These are phyloP conservation scores for Blastobotrys proliferans DNA, from an alignment of 1,139 yeast genomes.

Conservation along the genomic window DNA sequence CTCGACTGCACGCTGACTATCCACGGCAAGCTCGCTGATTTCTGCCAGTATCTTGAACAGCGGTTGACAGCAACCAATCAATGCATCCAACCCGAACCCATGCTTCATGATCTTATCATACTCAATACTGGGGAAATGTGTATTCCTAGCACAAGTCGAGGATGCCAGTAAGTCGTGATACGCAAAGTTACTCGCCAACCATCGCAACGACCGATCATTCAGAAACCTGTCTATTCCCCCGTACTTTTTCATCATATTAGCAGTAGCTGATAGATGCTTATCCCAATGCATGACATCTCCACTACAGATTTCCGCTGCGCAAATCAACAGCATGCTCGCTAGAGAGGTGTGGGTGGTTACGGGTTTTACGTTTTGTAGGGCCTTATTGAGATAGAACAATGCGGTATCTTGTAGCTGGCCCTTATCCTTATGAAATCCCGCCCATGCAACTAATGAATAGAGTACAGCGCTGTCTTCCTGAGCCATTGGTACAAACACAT, in stretches of 20 bases:
- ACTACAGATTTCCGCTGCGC: constrained; percentile 28
- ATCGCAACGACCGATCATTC: constrained; percentile 56
- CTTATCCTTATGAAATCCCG: constrained; percentile 59
- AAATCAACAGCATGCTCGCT: constrained; percentile 62
- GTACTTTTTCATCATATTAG: constrained; percentile 25
- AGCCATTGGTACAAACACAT: constrained; percentile 77
- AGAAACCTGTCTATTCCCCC: constrained; percentile 39
- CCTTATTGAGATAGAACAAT: constrained; percentile 31
- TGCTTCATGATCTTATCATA: constrained; percentile 49
- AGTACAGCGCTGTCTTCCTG: constrained; percentile 63
- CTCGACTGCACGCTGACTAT: constrained; percentile 19
- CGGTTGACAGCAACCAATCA: constrained; percentile 69
- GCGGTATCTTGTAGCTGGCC: constrained; percentile 39
- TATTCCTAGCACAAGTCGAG: constrained; percentile 39
- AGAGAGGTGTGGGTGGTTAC: constrained; percentile 41
- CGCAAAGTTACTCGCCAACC: constrained; percentile 77
- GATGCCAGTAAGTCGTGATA: constrained; percentile 75
- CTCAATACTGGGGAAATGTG: constrained; percentile 32
- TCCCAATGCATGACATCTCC: constrained; percentile 32
- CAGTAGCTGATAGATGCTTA: constrained; percentile 27
- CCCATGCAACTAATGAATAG: constrained; percentile 71
- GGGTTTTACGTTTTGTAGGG: constrained; percentile 26
- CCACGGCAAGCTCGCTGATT: constrained; percentile 58
- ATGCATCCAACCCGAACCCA: constrained; percentile 52
- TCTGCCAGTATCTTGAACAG: constrained; percentile 64